A percentile compares a stretch with the other conserved stretches of the same genome.
Conservation (phyloP, 2,329 filamentous ascomycete species). For the Colletotrichum higginsianum region DNA sequence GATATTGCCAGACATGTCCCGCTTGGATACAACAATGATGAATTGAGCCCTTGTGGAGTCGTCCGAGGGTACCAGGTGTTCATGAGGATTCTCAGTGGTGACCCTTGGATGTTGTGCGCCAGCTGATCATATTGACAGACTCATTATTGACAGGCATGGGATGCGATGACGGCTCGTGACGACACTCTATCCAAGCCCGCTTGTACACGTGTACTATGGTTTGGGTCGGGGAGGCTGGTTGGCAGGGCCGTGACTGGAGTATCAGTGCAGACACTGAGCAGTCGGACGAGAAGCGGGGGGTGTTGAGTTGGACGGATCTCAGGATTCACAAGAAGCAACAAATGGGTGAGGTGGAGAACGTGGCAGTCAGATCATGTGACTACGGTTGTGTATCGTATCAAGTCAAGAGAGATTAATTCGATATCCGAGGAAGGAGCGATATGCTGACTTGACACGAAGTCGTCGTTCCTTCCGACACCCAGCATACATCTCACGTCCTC, state of each 20-base stretch:
- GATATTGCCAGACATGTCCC: neutral
- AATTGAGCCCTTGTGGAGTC: neutral
- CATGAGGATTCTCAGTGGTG: constrained; percentile 17
- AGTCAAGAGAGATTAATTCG: neutral
- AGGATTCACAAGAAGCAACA: neutral
- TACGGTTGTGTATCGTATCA: no score
- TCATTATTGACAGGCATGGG: constrained; percentile 3
- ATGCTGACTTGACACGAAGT: no score
- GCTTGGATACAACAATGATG: neutral
- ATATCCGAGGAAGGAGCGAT: constrained; percentile 11
- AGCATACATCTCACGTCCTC: no score
- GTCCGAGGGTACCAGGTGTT: neutral
- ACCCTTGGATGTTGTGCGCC: constrained; percentile 1
- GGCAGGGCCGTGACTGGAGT: neutral
- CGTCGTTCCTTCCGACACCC: no score
- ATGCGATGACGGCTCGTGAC: constrained; percentile 2
- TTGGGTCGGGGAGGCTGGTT: neutral
- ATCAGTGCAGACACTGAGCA: no score
- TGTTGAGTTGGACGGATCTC: neutral
- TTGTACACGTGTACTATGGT: neutral
- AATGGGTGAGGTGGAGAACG: neutral
- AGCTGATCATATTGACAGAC: constrained; percentile 2
- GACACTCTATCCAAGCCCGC: neutral
- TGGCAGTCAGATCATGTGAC: constrained; percentile 34
- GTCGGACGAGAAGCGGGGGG: neutral